These are phyloP conservation scores for Fusarium irregulare DNA, from an alignment of 2,329 filamentous ascomycete genomes.

Conservation along the genomic window DNA sequence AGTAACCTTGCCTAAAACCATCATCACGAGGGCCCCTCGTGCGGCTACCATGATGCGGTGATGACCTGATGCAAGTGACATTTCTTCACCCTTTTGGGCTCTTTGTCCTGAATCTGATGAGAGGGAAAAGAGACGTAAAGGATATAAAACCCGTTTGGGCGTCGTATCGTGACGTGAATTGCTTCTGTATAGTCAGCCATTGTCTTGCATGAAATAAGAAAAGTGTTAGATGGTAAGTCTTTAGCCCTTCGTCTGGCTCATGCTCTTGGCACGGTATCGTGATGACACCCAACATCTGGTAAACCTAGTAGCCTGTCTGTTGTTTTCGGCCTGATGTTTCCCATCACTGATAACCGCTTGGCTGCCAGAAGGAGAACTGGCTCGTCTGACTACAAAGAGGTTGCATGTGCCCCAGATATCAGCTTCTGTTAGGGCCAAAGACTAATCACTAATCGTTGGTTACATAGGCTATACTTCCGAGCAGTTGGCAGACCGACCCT, in stretches of 20 bases:
- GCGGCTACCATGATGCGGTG: constrained; percentile 74
- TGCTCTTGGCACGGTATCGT: constrained; percentile 4
- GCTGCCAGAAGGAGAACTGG: constrained; percentile 44
- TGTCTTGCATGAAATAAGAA: neutral
- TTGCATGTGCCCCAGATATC: neutral
- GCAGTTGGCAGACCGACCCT: neutral
- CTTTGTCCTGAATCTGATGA: constrained; percentile 17
- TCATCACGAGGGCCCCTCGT: constrained; percentile 74
- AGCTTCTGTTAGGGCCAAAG: neutral
- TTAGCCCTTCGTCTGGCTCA: neutral
- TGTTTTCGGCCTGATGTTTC: constrained; percentile 39
- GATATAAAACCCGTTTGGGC: neutral
- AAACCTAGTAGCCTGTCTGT: constrained; percentile 53
- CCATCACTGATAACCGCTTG: constrained; percentile 43
- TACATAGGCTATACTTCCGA: neutral
- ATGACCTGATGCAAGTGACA: constrained; percentile 76
- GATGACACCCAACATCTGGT: constrained; percentile 58
- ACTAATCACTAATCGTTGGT: constrained; percentile 32
- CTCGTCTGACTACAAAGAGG: constrained; percentile 39
- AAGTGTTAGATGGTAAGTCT: constrained; percentile 31
- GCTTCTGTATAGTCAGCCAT: neutral
- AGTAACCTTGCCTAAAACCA: constrained; percentile 74
- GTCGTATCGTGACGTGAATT: constrained; percentile 4
- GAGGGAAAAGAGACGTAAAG: neutral
- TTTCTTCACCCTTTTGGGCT: constrained; percentile 37